Conservation (phyloP, 371 early-diverging fungal genomes). For the Mortierella sp. region DNA sequence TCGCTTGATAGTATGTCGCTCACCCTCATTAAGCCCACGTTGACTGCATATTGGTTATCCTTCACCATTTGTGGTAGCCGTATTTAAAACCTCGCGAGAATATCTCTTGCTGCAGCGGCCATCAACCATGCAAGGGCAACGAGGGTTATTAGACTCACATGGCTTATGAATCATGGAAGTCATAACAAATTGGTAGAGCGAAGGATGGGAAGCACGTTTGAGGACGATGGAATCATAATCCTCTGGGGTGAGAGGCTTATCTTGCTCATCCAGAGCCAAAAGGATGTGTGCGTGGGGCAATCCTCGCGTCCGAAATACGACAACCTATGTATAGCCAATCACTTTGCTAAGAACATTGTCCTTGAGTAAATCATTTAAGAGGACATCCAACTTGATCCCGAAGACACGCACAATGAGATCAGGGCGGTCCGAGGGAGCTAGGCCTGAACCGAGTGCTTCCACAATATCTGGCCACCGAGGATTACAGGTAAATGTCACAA, state of each 20-base stretch:
- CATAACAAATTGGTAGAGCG: conserved; percentile 43
- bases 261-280: conserved; percentile 32
- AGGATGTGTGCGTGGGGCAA: conserved; percentile 54
- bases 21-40: background rate
- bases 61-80: conserved; percentile 30
- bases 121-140: conserved; percentile 51
- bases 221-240: conserved; percentile 28
- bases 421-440: conserved; percentile 32
- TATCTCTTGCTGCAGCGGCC: conserved; percentile 39
- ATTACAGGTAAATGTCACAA: conserved; percentile 60
- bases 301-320: conserved; percentile 57
- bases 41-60: conserved; percentile 33
- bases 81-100: conserved; percentile 25
- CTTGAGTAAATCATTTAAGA: conserved; percentile 38
- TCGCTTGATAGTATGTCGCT: background rate
- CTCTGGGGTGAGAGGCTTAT: conserved; percentile 34
- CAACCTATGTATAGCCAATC: conserved; percentile 20
- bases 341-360: conserved; percentile 43
- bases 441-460: conserved; percentile 24
- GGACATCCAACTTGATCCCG: conserved; percentile 34
- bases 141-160: conserved; percentile 35
- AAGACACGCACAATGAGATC: conserved; percentile 42
- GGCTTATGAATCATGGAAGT: conserved; percentile 57
- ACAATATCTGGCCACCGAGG: conserved; percentile 56
- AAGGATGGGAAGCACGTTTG: conserved; percentile 15